Evolutionary conservation across 2,329 filamentous ascomycete species (phyloP), one percentile per base, ranked within the genome.

Genomic region (Cladosporium sp.): DNA sequence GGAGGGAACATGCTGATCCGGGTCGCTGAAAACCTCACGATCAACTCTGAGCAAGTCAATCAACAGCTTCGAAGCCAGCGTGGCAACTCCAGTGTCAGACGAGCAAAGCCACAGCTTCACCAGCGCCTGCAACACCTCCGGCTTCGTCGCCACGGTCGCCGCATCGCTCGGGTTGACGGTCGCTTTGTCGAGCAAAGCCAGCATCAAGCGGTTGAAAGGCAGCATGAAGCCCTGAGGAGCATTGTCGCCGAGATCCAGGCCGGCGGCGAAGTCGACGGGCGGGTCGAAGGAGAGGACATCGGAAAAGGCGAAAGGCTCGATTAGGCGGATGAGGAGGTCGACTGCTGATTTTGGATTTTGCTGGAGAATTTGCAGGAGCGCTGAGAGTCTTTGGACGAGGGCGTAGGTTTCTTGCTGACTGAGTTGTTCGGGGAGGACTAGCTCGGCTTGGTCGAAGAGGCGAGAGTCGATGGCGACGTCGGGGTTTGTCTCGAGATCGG

Each of bases 31-130:
- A 58, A 60, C 50, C 58, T 69, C 61, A 38, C 72, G 65, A 47
- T 81, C 77, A 4, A 79, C 68, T 45, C 73, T 71, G 29, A 85
- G 61, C 1, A 85, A 66, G 7, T 72, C 70, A 53, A 75, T 70
- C 9, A 85, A 63, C 7, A 80, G 66, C 38, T 79, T 71, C 24
- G 76, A 70, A 2, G 80, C 77, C 47, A 76, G 71, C 15, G 76
- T 75, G 4, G 80, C 76, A 29, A 84, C 71, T 9, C 76, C 78
- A 3, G 78, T 76, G 39, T 79, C 77, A 18, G 71, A 60, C 1
- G 79, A 79, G 40, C 75, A 76, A 7, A 85, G 71, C 81, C 80
- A 85, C 17, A 83, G 60, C 39, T 76, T 73, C 6, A 84, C 72
- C 18, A 84, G 64, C 9, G 77, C 75, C 7, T 69, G 65, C 6